Evolutionary conservation across 1,284 basidiomycete genomes (phyloP), one percentile per base, ranked within the genome.

Genomic region (Trichosporon asahii): DNA sequence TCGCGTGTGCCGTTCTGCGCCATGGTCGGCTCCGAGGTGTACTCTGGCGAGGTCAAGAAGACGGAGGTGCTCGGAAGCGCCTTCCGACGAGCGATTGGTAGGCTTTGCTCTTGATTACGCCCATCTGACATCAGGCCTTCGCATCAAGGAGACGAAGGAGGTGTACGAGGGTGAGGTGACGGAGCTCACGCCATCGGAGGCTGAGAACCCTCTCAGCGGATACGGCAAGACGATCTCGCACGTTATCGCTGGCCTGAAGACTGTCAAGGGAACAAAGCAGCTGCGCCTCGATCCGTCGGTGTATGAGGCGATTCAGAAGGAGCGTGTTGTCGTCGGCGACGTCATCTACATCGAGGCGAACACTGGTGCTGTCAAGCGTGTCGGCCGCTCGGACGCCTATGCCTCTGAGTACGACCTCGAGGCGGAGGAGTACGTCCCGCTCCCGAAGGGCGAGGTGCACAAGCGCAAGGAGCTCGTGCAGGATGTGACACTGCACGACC

Each of bases 121-220:
- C n/a, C 1, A 72, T 64, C 66, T 64, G 25, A 40, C 25, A 29
- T 11, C 78, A 96, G 94, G 95, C 66, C 87, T 97, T 33, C 89
- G 94, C 79, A 95, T 97, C 86, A 98, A 98, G 84, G 96, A 99
- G 85, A 98, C 95, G 2, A 99, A 99, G 82, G 95, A 98, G 80
- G 95, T 99, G 9, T 99, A 96, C 84, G 96, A 99, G 83, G 96
- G 96, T 71, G 97, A 99, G 84, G 92, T 99, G 37, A 98, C 95
- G 8, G 96, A 99, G 80, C 85, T 99, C 72, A 98, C 96, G 2
- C 96, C 96, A 0, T 90, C 93, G 35, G 97, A 97, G 84, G 88
- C 94, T 11, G 95, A 97, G 83, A 98, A 97, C 84, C 95, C 95
- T 44, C 86, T 97, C 61, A 93, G 92, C 70, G 96, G 96, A 60